phyloP scores from a whole-genome alignment of 73 alveolate genomes.

The Symbiodinium natans region DNA sequence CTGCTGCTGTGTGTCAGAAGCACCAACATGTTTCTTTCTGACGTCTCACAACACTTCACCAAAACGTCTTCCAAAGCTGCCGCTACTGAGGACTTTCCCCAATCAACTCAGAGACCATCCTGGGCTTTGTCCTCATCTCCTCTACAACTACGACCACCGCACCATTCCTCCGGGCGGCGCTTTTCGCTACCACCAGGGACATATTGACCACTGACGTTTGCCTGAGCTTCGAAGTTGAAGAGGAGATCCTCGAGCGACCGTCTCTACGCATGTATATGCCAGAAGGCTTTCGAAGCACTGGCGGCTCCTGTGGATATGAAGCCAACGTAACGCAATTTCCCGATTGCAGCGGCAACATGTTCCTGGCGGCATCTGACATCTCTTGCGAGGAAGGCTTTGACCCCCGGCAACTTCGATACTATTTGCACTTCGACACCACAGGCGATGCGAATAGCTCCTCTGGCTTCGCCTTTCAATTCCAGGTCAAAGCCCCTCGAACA shows the following conservation, averaged over 20 bases:
- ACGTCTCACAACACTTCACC: too few relatives aligned
- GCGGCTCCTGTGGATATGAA: not conserved
- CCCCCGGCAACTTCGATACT: not conserved
- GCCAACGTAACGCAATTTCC: conserved; percentile 52
- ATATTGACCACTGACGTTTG: not conserved
- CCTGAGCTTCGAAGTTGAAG: conserved; percentile 34
- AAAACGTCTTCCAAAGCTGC: too few relatives aligned
- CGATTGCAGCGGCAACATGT: conserved; percentile 14
- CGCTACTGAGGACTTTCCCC: not conserved
- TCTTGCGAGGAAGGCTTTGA: conserved; percentile 56
- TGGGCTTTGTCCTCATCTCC: conserved; percentile 5
- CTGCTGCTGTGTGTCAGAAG: too few relatives aligned
- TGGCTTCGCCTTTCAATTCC: conserved; percentile 52
- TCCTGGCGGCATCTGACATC: not conserved
- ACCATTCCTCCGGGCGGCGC: not conserved
- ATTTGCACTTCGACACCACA: not conserved
- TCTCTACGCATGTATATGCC: conserved; percentile 31
- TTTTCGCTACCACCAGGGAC: not conserved
- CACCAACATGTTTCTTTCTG: too few relatives aligned
- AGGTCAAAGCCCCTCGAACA: conserved; percentile 36
- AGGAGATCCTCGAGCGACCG: conserved; percentile 14
- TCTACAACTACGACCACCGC: conserved; percentile 44
- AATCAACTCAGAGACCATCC: not conserved
- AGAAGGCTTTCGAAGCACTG: conserved; percentile 40
- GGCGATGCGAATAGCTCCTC: conserved; percentile 26